phyloP scores from a whole-genome alignment of 1,284 basidiomycete genomes.

The Marasmius tenuissimus region DNA sequence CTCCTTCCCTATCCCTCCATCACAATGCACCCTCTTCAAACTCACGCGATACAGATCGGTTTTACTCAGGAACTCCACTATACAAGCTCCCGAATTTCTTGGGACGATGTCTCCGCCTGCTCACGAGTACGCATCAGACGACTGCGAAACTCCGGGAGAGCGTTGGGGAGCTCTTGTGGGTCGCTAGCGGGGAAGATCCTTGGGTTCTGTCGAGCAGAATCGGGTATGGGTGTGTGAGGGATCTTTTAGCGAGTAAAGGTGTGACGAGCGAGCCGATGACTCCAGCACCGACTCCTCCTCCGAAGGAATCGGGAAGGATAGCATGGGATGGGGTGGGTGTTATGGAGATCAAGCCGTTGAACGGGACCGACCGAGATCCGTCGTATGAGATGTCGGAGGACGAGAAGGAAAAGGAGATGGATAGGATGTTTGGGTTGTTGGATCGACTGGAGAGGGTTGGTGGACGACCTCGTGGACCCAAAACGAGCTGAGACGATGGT shows the following conservation, averaged over 20 bases:
- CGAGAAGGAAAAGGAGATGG: neutral
- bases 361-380: neutral
- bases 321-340: neutral
- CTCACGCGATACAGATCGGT: neutral
- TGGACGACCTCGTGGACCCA: neutral
- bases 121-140: conserved; percentile 69
- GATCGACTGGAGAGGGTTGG: neutral
- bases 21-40: neutral
- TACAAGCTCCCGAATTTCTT: conserved; percentile 71
- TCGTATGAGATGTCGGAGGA: neutral
- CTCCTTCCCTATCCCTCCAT: conserved; percentile 65
- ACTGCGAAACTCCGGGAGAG: conserved; percentile 59
- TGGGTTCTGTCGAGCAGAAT: neutral
- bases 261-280: neutral
- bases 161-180: conserved; percentile 82
- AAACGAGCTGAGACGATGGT: too few relatives aligned
- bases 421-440: neutral
- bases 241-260: neutral
- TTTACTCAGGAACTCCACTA: conserved; percentile 54
- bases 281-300: neutral
- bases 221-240: neutral
- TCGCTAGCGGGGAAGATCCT: conserved; percentile 51
- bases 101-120: conserved; percentile 75
- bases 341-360: neutral
- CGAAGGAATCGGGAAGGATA: neutral